Conservation (phyloP, 805 yeast species). For the Kockiozyma suomiensis region DNA sequence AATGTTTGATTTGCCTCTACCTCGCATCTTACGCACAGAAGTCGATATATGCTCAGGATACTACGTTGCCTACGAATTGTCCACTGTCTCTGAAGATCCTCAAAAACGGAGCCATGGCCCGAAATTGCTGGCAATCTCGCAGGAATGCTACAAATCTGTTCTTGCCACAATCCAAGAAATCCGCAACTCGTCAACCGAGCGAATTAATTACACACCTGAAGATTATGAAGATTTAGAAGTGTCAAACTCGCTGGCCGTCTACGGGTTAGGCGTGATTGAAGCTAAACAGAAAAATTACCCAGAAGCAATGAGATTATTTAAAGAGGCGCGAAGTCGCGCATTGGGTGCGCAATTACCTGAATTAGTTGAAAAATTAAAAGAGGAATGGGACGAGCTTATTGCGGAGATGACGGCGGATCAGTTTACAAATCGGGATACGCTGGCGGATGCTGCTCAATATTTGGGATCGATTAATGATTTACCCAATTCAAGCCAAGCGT, state of each 20-base stretch:
- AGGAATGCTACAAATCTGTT: constrained; percentile 11
- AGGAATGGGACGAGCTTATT: constrained; percentile 60
- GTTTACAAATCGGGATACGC: constrained; percentile 1
- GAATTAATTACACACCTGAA: constrained; percentile 30
- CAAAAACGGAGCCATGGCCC: constrained; percentile 54
- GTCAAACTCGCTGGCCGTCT: constrained; percentile 76
- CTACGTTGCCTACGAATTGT: constrained; percentile 21
- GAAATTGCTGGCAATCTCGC: constrained; percentile 14
- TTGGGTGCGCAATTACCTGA: constrained; percentile 65
- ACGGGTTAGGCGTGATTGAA: constrained; percentile 80
- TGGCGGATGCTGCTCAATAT: constrained; percentile 14
- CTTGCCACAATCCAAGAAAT: constrained; percentile 19
- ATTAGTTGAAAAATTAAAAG: constrained; percentile 63
- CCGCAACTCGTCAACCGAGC: constrained; percentile 22
- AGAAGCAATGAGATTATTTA: constrained; percentile 61
- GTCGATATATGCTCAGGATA: constrained; percentile 30
- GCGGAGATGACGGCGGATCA: constrained; percentile 35
- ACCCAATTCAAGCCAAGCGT: background rate
- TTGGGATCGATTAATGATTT: background rate
- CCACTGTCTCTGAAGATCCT: background rate
- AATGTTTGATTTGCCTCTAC: background rate
- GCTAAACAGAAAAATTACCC: constrained; percentile 60
- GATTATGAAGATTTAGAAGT: constrained; percentile 50
- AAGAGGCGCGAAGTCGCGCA: constrained; percentile 73
- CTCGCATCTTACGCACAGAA: constrained; percentile 27